Base-by-base conservation (phyloP, 768 basidiomycete species). In the Sporobolomyces pararoseus region DNA sequence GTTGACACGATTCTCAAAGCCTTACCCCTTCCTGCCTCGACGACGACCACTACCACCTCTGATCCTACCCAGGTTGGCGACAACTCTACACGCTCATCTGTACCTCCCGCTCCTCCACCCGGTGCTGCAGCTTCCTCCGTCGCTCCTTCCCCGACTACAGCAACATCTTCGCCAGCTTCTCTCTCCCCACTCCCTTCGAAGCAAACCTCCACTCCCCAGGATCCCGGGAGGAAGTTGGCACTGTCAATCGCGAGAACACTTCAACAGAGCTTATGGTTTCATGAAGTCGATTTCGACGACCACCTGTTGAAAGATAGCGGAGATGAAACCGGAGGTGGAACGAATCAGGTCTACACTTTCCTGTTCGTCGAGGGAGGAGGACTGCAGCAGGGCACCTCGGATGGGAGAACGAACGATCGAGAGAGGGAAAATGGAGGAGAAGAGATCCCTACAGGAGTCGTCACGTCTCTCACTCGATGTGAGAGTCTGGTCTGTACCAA, bases 231-330 rank as follows among this genome's bases (percentile, higher is more conserved):
- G 12, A 85, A 89, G 9, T 87, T 88, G 21, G 91, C 94, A 6
- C 81, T 96, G 34, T 87, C 89, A 77, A 88, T 95, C 44, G 96
- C 92, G 6, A 87, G 91, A 46, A 90, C 89, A 66, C 82, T 98
- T 44, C 93, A 97, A 77, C 88, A 85, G 67, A 91, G 95, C 78
- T 84, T 98, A 7, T 97, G 92, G 83, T 94, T 96, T 79, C 91
- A 91, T 77, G 95, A 98, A 78, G 93, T 97, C 10, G 93, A 97
- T 77, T 95, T 89, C 65, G 92, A 94, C 76, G 87, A 23, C 7
- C 63, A 35, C 1, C 7, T 94, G 6, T 92, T 94, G 76, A 91
- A 94, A 69, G 53, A 63, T 31, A 50, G 55, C 19, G 91, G 95
- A 9, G 96, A 90, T 83, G 95, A 96, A 79, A 82, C 90, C 76